Conservation (phyloP, 768 basidiomycete species). For the Strobilomyces confusus region DNA sequence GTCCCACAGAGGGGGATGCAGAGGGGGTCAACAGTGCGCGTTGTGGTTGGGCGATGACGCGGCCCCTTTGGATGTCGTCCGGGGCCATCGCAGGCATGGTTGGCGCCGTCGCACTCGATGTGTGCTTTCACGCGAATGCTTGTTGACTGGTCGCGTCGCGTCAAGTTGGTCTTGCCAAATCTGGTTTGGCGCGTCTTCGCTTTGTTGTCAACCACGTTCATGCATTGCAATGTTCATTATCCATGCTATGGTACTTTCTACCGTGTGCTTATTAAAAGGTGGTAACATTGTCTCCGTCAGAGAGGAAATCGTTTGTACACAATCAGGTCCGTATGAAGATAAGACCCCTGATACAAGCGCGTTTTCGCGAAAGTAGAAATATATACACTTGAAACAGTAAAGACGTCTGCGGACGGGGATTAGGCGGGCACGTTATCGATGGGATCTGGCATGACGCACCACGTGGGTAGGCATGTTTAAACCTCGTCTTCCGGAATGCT, state of each 20-base stretch:
- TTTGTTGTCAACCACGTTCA: neutral
- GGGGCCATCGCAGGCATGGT: slow-evolving; percentile 11
- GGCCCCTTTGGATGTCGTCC: neutral
- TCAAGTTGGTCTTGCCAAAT: slow-evolving; percentile 13
- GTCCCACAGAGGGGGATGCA: slow-evolving; percentile 27
- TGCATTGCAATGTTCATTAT: slow-evolving; percentile 1
- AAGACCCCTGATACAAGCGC: slow-evolving; percentile 7
- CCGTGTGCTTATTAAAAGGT: slow-evolving; percentile 7
- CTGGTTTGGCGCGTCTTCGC: neutral
- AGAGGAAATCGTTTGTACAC: slow-evolving; percentile 9
- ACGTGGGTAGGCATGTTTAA: slow-evolving; percentile 6
- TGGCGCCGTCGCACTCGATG: slow-evolving; percentile 8
- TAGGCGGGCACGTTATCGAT: neutral
- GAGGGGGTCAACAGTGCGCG: slow-evolving; percentile 24
- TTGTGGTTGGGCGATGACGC: slow-evolving; percentile 10
- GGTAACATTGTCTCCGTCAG: neutral
- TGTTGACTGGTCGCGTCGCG: slow-evolving; percentile 12
- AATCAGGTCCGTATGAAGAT: slow-evolving; percentile 4
- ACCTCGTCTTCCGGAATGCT: slow-evolving; percentile 24
- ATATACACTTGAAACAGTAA: slow-evolving; percentile 5
- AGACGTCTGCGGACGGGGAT: slow-evolving; percentile 8
- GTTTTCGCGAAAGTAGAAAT: neutral
- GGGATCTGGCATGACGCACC: slow-evolving; percentile 1
- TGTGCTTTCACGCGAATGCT: slow-evolving; percentile 4
- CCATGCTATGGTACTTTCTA: slow-evolving; percentile 16